Conservation (phyloP, 257 asterid genomes). For the Rhazya stricta region DNA sequence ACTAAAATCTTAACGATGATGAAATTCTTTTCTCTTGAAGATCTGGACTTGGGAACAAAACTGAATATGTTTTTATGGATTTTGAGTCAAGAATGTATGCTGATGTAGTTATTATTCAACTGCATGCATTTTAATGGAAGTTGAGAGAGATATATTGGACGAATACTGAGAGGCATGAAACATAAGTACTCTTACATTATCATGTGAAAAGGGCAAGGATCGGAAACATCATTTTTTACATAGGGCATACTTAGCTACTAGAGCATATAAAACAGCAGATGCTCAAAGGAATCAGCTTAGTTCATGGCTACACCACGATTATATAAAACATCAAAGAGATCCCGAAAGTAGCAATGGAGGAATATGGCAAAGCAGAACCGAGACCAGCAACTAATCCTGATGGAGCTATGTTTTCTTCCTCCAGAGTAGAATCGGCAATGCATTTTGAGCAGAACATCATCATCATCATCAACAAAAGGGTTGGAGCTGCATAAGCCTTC, state of each 20-base stretch:
- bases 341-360: background rate
- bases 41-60: too few relatives aligned
- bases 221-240: background rate
- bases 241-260: background rate
- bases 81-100: too few relatives aligned
- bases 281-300: background rate
- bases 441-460: constrained; percentile 1
- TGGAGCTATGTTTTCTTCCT: constrained; percentile 8
- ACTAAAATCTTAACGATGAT: too few relatives aligned
- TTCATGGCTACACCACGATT: background rate
- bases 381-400: constrained; percentile 6
- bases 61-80: too few relatives aligned
- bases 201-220: too few relatives aligned
- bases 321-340: constrained; percentile 2
- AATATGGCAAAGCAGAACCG: background rate
- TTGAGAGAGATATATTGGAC: too few relatives aligned
- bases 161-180: too few relatives aligned
- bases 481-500: background rate
- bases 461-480: constrained; percentile 1
- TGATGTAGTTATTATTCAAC: too few relatives aligned
- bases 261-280: too few relatives aligned
- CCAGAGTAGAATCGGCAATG: background rate
- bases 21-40: too few relatives aligned
- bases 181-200: background rate
- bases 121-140: too few relatives aligned